Percentiles rank a stretch among this genome's conserved stretches.
These are phyloP conservation scores for Curvularia spicifera DNA, from an alignment of 2,329 filamentous ascomycete species.

Conservation along the genomic window DNA sequence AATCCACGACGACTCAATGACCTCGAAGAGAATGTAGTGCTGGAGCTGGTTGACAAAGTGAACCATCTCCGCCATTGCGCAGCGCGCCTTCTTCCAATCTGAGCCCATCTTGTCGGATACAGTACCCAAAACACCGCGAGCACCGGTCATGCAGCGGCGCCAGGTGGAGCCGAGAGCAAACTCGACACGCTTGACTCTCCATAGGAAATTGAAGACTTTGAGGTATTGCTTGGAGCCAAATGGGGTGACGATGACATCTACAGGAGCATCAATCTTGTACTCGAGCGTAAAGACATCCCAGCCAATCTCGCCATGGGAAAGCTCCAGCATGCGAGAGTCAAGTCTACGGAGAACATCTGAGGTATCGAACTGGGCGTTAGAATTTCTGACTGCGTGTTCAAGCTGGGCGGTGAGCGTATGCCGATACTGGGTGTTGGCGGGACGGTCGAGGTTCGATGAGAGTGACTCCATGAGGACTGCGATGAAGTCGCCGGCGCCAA, in stretches of 20 bases:
- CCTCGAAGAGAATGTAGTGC: conserved; percentile 98
- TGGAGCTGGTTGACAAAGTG: conserved; percentile 97
- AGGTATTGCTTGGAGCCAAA: conserved; percentile 96
- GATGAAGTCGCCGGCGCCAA: conserved; percentile 97
- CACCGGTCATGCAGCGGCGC: conserved; percentile 94
- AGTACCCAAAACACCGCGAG: conserved; percentile 84
- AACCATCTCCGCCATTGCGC: conserved; percentile 94
- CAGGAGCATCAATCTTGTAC: conserved; percentile 95
- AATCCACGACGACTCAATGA: conserved; percentile 96
- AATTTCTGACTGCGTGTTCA: conserved; percentile 95
- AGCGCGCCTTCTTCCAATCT: conserved; percentile 90
- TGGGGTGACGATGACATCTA: conserved; percentile 95
- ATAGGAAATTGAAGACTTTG: conserved; percentile 98
- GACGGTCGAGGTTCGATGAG: conserved; percentile 88
- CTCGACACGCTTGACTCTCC: conserved; percentile 97
- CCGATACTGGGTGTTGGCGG: conserved; percentile 94
- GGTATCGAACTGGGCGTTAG: conserved; percentile 94
- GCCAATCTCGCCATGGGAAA: conserved; percentile 94
- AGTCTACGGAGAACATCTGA: conserved; percentile 88
- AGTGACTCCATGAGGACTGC: conserved; percentile 96
- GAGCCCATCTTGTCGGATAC: conserved; percentile 73
- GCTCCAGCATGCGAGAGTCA: conserved; percentile 96
- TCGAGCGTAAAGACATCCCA: conserved; percentile 99
- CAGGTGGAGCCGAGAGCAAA: conserved; percentile 90
- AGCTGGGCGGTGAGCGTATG: conserved; percentile 97